phyloP scores from a whole-genome alignment of 2,329 filamentous ascomycete genomes.

The Scytalidium lignicola region DNA sequence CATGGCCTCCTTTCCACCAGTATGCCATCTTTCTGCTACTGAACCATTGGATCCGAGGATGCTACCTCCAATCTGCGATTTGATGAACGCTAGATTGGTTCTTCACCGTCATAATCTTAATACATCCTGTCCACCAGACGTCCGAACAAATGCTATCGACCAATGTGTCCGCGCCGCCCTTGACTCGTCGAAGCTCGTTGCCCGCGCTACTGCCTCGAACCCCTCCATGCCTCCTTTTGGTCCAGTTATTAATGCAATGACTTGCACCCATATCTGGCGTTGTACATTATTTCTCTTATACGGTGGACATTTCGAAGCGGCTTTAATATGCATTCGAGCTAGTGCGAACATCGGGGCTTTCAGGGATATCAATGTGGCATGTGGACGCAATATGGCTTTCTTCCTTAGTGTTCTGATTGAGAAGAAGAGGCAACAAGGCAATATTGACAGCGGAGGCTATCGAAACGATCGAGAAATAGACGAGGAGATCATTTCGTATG shows the following conservation, averaged over 20 bases:
- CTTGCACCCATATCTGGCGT: constrained; percentile 83
- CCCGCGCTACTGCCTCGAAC: constrained; percentile 51
- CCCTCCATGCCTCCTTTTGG: constrained; percentile 28
- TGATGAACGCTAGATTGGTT: constrained; percentile 78
- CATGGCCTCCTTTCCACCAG: constrained; percentile 67
- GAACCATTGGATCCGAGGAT: constrained; percentile 68
- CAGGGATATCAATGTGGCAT: constrained; percentile 68
- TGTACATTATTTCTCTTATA: constrained; percentile 77
- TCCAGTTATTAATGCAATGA: constrained; percentile 55
- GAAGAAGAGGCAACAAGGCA: constrained; percentile 39
- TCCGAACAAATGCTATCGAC: constrained; percentile 67
- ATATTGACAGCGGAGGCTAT: constrained; percentile 16
- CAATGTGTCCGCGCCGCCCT: constrained; percentile 69
- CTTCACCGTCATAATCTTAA: constrained; percentile 86
- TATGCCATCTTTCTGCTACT: constrained; percentile 63
- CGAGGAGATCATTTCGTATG: constrained; percentile 84
- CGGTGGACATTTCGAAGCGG: constrained; percentile 65
- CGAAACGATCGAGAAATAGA: constrained; percentile 40
- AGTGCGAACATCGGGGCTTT: constrained; percentile 65
- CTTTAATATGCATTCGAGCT: constrained; percentile 67
- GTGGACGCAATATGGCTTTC: constrained; percentile 76
- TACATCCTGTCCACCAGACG: constrained; percentile 60
- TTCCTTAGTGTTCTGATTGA: constrained; percentile 67
- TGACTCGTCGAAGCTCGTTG: constrained; percentile 74
- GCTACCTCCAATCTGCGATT: constrained; percentile 68